Percentiles rank a stretch among this genome's conserved stretches.
These are phyloP conservation scores for Aspergillus flavus DNA, from an alignment of 2,329 filamentous ascomycete species.

Conservation along the genomic window DNA sequence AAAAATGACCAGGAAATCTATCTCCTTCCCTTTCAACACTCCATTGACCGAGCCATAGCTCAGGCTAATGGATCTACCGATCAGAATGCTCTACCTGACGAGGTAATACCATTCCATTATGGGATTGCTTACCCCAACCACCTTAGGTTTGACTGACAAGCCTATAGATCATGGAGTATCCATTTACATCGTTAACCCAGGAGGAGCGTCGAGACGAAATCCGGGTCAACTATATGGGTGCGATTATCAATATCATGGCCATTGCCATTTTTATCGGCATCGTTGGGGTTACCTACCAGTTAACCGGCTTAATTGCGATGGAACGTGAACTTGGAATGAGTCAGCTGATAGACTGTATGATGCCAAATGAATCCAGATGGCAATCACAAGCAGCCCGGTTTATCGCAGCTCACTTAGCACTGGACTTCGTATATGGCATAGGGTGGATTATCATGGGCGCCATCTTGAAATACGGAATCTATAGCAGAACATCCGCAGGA, in stretches of 20 bases:
- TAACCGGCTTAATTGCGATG: constrained; percentile 81
- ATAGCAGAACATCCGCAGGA: constrained; percentile 61
- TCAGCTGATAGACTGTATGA: constrained; percentile 88
- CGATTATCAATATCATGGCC: constrained; percentile 74
- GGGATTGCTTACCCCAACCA: background rate
- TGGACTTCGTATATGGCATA: constrained; percentile 76
- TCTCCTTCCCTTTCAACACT: constrained; percentile 74
- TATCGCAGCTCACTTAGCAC: constrained; percentile 76
- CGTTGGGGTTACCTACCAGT: constrained; percentile 81
- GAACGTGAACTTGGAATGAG: constrained; percentile 88
- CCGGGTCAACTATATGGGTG: constrained; percentile 69
- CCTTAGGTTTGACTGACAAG: constrained; percentile 11
- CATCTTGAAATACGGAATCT: constrained; percentile 66
- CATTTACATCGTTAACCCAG: constrained; percentile 72
- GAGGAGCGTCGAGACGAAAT: constrained; percentile 68
- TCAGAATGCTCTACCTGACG: constrained; percentile 44
- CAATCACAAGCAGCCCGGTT: constrained; percentile 77
- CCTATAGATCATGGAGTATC: constrained; percentile 61
- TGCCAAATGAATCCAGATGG: constrained; percentile 74
- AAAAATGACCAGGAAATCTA: constrained; percentile 79
- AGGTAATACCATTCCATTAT: constrained; percentile 21
- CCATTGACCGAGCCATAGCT: constrained; percentile 74
- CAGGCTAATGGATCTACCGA: constrained; percentile 51
- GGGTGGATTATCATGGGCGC: constrained; percentile 79
- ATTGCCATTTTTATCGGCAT: constrained; percentile 79